These are phyloP conservation scores for Endocalyx cinctus DNA, from an alignment of 2,329 filamentous ascomycete genomes.

Conservation along the genomic window DNA sequence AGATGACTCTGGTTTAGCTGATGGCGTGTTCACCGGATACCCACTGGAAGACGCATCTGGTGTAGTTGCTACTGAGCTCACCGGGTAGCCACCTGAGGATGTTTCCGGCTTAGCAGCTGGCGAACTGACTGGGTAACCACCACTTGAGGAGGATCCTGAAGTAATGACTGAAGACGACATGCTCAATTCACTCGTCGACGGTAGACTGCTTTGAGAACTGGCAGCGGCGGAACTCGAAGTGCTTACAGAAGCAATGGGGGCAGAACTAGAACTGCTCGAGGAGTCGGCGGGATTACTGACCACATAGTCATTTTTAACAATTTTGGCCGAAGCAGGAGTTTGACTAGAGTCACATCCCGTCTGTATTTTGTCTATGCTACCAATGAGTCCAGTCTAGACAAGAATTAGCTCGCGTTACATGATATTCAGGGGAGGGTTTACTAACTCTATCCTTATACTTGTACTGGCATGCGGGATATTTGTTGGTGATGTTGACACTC, in stretches of 20 bases:
- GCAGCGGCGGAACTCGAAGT: neutral
- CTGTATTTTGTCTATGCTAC: constrained; percentile 20
- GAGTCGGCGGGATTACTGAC: neutral
- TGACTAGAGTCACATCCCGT: constrained; percentile 14
- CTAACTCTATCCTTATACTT: constrained; percentile 23
- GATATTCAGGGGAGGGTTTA: neutral
- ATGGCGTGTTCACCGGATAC: no score
- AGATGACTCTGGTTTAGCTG: no score
- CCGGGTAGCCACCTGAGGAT: constrained; percentile 10
- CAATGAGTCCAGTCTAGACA: constrained; percentile 18
- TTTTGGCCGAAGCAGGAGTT: constrained; percentile 4
- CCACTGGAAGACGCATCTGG: no score
- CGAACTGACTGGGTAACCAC: no score
- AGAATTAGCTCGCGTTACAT: constrained; percentile 11
- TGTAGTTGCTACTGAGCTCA: constrained; percentile 13
- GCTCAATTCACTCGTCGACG: neutral
- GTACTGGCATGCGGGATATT: constrained; percentile 27
- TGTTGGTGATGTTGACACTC: constrained; percentile 29
- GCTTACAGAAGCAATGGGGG: neutral
- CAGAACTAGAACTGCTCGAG: neutral
- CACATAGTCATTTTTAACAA: constrained; percentile 12
- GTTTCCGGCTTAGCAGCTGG: no score
- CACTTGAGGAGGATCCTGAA: constrained; percentile 4
- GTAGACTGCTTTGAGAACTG: no score
- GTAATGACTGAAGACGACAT: neutral